A percentile compares a stretch with the other conserved stretches of the same genome.
Evolutionary conservation across 2,329 filamentous ascomycete species (phyloP).

Genomic region (Sporothrix mexicana): DNA sequence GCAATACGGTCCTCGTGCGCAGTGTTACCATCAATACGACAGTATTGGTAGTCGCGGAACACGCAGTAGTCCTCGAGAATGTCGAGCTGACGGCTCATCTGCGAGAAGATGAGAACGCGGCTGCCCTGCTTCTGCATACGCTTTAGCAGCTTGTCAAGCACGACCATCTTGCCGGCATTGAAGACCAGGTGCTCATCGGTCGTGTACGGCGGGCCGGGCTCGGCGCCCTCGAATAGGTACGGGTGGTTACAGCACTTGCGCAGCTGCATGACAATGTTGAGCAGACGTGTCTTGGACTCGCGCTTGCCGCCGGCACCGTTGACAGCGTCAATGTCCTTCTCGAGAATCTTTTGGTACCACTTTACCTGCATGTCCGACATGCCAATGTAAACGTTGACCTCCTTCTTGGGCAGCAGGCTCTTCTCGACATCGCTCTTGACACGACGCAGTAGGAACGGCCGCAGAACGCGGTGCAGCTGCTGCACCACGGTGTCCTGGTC

Average conservation of each 20-base stretch:
- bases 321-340: constrained; percentile 98
- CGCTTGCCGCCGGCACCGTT: constrained; percentile 96
- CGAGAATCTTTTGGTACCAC: constrained; percentile 98
- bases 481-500: constrained; percentile 97
- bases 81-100: constrained; percentile 96
- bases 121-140: constrained; percentile 86
- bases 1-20: constrained; percentile 97
- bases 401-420: constrained; percentile 95
- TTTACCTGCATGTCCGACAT: constrained; percentile 99
- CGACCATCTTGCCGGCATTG: constrained; percentile 97
- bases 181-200: constrained; percentile 94
- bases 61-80: constrained; percentile 99
- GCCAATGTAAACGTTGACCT: constrained; percentile 94
- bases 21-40: constrained; percentile 94
- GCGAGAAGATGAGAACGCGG: constrained; percentile 97
- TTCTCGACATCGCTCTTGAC: constrained; percentile 99
- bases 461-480: constrained; percentile 89
- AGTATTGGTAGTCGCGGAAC: constrained; percentile 93
- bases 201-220: constrained; percentile 96
- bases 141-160: constrained; percentile 88
- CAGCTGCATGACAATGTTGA: constrained; percentile 99
- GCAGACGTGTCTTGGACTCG: constrained; percentile 93
- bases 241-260: constrained; percentile 99
- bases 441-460: constrained; percentile 91
- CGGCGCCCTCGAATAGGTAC: constrained; percentile 95